Base-by-base conservation (phyloP, 1,284 basidiomycete species). In the Melampsora larici-populina region DNA sequence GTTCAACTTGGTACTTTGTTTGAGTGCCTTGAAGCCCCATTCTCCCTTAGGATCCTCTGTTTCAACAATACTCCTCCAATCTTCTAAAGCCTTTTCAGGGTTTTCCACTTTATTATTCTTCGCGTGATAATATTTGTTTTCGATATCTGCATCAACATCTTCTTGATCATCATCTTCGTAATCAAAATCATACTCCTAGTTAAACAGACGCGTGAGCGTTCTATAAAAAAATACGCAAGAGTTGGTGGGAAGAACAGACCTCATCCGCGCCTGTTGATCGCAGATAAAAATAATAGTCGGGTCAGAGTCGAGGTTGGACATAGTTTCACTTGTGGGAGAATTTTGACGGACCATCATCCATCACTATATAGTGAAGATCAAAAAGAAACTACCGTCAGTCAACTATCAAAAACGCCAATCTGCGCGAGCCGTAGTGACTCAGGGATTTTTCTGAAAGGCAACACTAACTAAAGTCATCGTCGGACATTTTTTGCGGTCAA, bases 1-100 rank as follows among this genome's bases (percentile, higher is more conserved):
- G 78, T 96, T 89, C 76, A 98, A 87, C 85, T 99, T 99, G 29
- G 95, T 98, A 64, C 92, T 93, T 82, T 99, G 97, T 82, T 99
- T 99, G 76, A 99, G 87, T 7, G 95, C 92, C 84, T 99, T 99
- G 89, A 99, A 99, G 0, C 96, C 97, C 94, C 94, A 98, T 82
- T 98, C 95, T 29, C 94, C 93, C 84, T 93, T 93, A 82, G 94
- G 91, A 40, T 89, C 86, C 83, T 99, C 94, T 79, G 91, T 89
- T 65, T 94, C 90, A 0, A 97, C 91, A 76, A 99, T 96, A 26
- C 87, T 87, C 71, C 89, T 87, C 83, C 97, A 94, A 74, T 94
- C 93, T 80, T 90, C 90, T 80, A 98, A 83, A 0, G 96, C 95
- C 64, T 89, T 91, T 82, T 95, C 91, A 18, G 94, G 91, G 80